phyloP scores from a whole-genome alignment of 768 basidiomycete genomes.

The Paxillus ammoniavirescens region DNA sequence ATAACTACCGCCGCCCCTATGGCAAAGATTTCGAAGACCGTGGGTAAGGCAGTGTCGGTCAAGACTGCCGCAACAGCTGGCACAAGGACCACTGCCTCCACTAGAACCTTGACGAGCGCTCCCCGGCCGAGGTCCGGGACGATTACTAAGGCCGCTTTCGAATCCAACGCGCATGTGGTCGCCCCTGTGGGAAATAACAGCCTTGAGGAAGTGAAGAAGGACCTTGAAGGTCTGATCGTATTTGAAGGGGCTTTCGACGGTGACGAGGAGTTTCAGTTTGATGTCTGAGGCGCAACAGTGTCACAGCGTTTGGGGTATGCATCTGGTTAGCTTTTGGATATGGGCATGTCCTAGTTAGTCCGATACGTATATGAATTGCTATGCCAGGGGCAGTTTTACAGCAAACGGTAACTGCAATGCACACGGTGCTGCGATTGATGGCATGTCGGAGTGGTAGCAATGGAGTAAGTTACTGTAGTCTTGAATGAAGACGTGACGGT shows the following conservation, averaged over 20 bases:
- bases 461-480: no score
- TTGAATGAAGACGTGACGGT: no score
- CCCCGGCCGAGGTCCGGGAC: constrained; percentile 23
- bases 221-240: constrained; percentile 29
- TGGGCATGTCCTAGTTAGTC: no score
- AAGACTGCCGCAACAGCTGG: background rate
- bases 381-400: no score
- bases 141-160: constrained; percentile 22
- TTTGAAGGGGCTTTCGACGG: constrained; percentile 27
- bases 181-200: constrained; percentile 16
- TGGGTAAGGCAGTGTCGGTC: constrained; percentile 6
- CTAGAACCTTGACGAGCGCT: background rate
- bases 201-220: constrained; percentile 32
- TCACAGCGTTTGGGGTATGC: no score
- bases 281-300: constrained; percentile 14
- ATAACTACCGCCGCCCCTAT: constrained; percentile 7
- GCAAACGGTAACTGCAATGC: no score
- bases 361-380: no score
- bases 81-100: background rate
- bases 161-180: constrained; percentile 19
- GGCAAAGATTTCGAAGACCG: constrained; percentile 1
- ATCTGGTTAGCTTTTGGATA: no score
- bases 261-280: constrained; percentile 30
- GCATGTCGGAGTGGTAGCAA: no score
- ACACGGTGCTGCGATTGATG: no score